Base-by-base conservation (phyloP, 2,329 filamentous ascomycete genomes). In the Escovopsis weberi region DNA sequence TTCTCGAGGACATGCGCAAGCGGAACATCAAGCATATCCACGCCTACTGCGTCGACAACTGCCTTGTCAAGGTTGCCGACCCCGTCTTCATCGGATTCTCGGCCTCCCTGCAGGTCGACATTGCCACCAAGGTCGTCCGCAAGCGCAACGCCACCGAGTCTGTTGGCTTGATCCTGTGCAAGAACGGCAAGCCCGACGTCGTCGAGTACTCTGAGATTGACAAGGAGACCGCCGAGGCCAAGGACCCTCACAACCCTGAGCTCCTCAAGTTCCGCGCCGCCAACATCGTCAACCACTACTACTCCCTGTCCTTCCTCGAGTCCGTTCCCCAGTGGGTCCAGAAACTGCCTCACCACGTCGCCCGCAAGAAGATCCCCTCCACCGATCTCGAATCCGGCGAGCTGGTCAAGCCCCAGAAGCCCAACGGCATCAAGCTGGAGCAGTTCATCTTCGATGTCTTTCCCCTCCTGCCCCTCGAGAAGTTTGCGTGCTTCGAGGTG, bases 221-320 rank as follows among this genome's bases (percentile, higher is more conserved):
- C 69, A 66, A 76, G 51, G 81, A 78, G 48, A 91, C 85, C n/a
- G 84, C 89, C 45, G 85, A 93, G 65, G 89, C 88, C 51, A 77
- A 81, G 59, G 91, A 98, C 59, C 65, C 81, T 43, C 84, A 84
- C 63, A 80, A 94, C 56, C 70, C 77, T 3, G 80, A 77, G 45
- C 71, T 95, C 42, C 80, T 98, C 59, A 93, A 89, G 66, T 96
- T 94, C 79, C 83, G 91, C 48, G 89, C 91, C 45, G 91, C 89
- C 57, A 98, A 98, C 70, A 98, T 98, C 54, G 91, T 98, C 67
- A 98, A 98, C 73, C 91, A 98, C 74, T 98, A 96, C 76, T 98
- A 98, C 70, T 94, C 86, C 38, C 89, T 88, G 71, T 69, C 75
- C 52, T 96, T 95, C 74, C 75, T 98, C 39, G 83, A 94, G 62